Evolutionary conservation across 768 basidiomycete genomes (phyloP).

Genomic region (Leccinellum albellum): DNA sequence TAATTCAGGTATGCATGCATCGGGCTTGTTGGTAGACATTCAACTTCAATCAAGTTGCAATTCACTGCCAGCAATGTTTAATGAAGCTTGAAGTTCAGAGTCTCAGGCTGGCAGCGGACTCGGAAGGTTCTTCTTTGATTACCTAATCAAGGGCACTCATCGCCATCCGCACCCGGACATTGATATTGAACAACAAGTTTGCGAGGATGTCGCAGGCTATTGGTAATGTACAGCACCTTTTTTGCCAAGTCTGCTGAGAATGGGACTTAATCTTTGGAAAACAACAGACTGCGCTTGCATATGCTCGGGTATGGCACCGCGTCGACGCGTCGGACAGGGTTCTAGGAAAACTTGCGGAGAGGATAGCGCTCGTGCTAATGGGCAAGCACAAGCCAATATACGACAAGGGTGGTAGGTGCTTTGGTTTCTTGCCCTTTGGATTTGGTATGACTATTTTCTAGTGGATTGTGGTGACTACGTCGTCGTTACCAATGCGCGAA

Average conservation of each 20-base stretch:
- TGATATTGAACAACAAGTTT: not conserved
- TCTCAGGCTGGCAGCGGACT: no score
- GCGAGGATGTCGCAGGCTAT: conserved; percentile 71
- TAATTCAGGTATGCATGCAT: no score
- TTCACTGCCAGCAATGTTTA: no score
- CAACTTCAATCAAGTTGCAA: no score
- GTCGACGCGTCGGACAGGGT: conserved; percentile 87
- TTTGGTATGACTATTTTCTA: conserved; percentile 29
- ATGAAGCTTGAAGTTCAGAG: no score
- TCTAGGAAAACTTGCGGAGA: conserved; percentile 91
- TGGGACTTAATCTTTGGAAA: not conserved
- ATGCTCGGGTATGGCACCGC: conserved; percentile 94
- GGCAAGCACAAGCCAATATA: conserved; percentile 99
- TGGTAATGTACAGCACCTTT: conserved; percentile 58
- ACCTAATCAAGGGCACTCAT: not conserved
- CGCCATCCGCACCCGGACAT: not conserved
- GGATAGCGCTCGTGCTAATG: conserved; percentile 95
- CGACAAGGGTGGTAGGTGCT: conserved; percentile 75
- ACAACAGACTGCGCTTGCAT: conserved; percentile 88
- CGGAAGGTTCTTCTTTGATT: not conserved
- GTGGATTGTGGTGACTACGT: conserved; percentile 99
- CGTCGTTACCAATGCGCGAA: conserved; percentile 84
- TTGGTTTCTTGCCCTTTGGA: not conserved
- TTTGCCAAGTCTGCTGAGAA: not conserved
- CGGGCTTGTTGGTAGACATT: no score